Evolutionary conservation across 805 yeast species (phyloP).

Genomic region (Ogataea dorogensis): DNA sequence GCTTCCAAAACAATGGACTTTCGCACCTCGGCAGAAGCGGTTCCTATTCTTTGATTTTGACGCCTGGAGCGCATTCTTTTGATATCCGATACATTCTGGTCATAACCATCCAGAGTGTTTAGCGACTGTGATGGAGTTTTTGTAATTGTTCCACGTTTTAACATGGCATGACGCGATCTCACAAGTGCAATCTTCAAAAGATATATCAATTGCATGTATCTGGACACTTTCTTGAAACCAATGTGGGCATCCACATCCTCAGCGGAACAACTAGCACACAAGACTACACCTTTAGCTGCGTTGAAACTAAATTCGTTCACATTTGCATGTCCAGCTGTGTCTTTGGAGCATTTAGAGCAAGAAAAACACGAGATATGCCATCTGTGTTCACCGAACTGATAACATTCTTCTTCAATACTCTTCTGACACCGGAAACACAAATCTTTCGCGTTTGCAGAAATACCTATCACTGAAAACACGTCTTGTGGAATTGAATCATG

Average conservation of each 20-base stretch:
- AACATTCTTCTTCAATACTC: slow-evolving; percentile 84
- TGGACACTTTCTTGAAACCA: slow-evolving; percentile 64
- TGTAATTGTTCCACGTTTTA: slow-evolving; percentile 24
- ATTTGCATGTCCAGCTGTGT: slow-evolving; percentile 39
- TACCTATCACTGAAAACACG: slow-evolving; percentile 41
- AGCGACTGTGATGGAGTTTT: slow-evolving; percentile 7
- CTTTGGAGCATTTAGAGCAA: slow-evolving; percentile 58
- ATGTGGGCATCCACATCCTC: slow-evolving; percentile 46
- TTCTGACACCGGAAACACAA: slow-evolving; percentile 67
- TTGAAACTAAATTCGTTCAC: slow-evolving; percentile 48
- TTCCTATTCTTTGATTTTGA: slow-evolving; percentile 54
- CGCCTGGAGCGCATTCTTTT: slow-evolving; percentile 72
- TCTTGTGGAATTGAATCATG: slow-evolving; percentile 43
- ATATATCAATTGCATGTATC: slow-evolving; percentile 70
- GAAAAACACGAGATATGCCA: slow-evolving; percentile 81
- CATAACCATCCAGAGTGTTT: slow-evolving; percentile 47
- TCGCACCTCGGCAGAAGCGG: slow-evolving; percentile 57
- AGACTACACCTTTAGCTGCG: slow-evolving; percentile 35
- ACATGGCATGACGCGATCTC: slow-evolving; percentile 64
- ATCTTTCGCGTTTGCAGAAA: slow-evolving; percentile 68
- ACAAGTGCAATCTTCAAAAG: slow-evolving; percentile 81
- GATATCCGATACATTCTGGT: slow-evolving; percentile 71
- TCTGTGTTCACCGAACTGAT: slow-evolving; percentile 55
- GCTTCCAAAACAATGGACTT: slow-evolving; percentile 65
- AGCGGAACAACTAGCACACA: slow-evolving; percentile 64